Base-by-base conservation (phyloP, 805 yeast species). In the Geotrichum ghanense region DNA sequence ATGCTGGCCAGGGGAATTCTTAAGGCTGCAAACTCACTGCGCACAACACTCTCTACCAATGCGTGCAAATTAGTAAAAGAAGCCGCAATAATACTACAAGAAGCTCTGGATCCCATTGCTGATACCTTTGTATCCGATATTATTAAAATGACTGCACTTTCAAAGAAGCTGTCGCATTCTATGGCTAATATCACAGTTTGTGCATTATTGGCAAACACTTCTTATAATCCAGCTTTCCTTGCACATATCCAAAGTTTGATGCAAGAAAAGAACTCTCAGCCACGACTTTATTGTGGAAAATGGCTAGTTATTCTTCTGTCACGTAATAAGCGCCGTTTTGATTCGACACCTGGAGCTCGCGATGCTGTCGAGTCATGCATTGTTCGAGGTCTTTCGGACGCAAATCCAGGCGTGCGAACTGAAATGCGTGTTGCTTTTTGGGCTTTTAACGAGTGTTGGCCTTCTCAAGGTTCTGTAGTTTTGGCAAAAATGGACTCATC, bases 21-120 rank as follows among this genome's bases (percentile, higher is more conserved):
- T 45, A 86, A 84, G 53, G 77, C 86, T 0, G 70, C 79, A 1
- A 55, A 71, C 5, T 88, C 97, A 0, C 67, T 92, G 48, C 70
- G 98, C 57, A 92, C 98, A 0, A 83, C 96, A 0, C 68, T 92
- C 19, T 78, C 89, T 1, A 66, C 76, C 2, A 75, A 83, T 56
- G 85, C 88, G 0, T 83, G 94, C 57, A 85, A 81, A 48, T 61
- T 88, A 19, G 69, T 85, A 9, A 85, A 83, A 57, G 97, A 89
- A 51, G 47, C 59, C 5, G 61, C 58, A 2, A 55, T 58, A 23
- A 45, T 63, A 2, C 42, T 57, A 4, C 54, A 60, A 3, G 25
- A 51, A 10, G 41, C 48, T 5, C 48, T 62, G 25, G 62, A 68
- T 19, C 48, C 59, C 5, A 57, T 78, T 2, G 62, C 73, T 9